These are phyloP conservation scores for Schwanniomyces yamadae DNA, from an alignment of 805 yeast genomes.

Conservation along the genomic window DNA sequence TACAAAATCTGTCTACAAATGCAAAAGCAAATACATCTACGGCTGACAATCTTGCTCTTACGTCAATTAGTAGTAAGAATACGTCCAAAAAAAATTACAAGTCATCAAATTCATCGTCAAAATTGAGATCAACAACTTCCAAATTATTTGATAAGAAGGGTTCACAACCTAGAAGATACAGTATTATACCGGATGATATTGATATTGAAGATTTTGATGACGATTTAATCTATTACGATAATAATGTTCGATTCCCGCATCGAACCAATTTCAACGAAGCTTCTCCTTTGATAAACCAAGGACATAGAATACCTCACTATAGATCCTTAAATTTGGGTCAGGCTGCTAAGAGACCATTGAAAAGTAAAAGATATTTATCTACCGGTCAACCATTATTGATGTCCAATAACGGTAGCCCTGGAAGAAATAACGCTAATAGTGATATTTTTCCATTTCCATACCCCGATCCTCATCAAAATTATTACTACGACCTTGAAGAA, in stretches of 20 bases:
- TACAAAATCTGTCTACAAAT: constrained; percentile 5
- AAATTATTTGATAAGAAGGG: constrained; percentile 73
- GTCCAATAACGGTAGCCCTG: constrained; percentile 6
- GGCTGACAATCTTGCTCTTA: too few relatives aligned
- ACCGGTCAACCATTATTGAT: constrained; percentile 30
- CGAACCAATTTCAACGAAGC: constrained; percentile 28
- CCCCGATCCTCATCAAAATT: constrained; percentile 25
- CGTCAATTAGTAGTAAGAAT: constrained; percentile 18
- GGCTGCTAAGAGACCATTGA: constrained; percentile 18
- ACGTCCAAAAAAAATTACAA: constrained; percentile 26
- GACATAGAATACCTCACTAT: constrained; percentile 37
- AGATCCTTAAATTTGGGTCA: constrained; percentile 38
- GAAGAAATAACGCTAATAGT: constrained; percentile 11
- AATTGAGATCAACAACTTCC: constrained; percentile 66
- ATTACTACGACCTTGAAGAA: constrained; percentile 40
- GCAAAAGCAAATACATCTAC: background rate
- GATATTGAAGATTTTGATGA: constrained; percentile 56
- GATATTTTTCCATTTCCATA: constrained; percentile 38
- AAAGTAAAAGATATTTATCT: constrained; percentile 36
- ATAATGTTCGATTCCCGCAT: constrained; percentile 39
- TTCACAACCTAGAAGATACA: constrained; percentile 67
- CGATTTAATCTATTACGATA: constrained; percentile 48
- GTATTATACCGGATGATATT: constrained; percentile 65
- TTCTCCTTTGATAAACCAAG: constrained; percentile 28
- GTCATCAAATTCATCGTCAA: constrained; percentile 38